These are phyloP conservation scores for Phylloporus arenicola DNA, from an alignment of 768 basidiomycete species.

Conservation along the genomic window DNA sequence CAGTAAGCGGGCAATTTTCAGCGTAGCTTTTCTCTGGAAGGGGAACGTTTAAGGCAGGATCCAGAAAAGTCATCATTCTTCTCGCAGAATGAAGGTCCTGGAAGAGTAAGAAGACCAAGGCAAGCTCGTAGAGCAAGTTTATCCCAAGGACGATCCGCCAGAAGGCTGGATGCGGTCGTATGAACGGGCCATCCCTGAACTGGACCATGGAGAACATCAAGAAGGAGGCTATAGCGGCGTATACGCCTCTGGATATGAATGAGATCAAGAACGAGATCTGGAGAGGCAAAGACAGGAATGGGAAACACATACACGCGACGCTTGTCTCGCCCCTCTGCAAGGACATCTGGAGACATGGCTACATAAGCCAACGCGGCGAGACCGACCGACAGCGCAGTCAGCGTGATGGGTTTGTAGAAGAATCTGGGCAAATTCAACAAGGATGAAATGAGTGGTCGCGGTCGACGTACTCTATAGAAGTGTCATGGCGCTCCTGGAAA, in stretches of 20 bases:
- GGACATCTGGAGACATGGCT: constrained; percentile 77
- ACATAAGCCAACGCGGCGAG: constrained; percentile 71
- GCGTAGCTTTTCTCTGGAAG: constrained; percentile 85
- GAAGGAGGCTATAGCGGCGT: constrained; percentile 70
- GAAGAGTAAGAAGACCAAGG: constrained; percentile 79
- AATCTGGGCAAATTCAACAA: constrained; percentile 46
- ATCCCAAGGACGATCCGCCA: constrained; percentile 77
- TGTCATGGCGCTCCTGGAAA: constrained; percentile 79
- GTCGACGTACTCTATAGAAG: constrained; percentile 66
- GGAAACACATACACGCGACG: constrained; percentile 58
- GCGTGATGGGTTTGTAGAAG: constrained; percentile 80
- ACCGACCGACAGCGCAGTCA: constrained; percentile 65
- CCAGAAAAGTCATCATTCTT: constrained; percentile 73
- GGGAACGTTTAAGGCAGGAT: constrained; percentile 62
- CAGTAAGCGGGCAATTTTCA: constrained; percentile 67
- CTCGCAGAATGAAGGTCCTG: constrained; percentile 77
- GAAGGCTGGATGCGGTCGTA: constrained; percentile 83
- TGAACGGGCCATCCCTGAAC: constrained; percentile 85
- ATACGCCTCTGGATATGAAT: constrained; percentile 53
- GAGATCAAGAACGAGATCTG: constrained; percentile 10
- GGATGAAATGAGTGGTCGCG: not conserved
- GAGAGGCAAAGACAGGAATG: not conserved
- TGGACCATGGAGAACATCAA: constrained; percentile 81
- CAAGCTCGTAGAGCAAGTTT: constrained; percentile 80
- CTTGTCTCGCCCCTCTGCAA: constrained; percentile 80